These are phyloP conservation scores for Scedosporium aurantiacum DNA, from an alignment of 2,329 filamentous ascomycete species.

Conservation along the genomic window DNA sequence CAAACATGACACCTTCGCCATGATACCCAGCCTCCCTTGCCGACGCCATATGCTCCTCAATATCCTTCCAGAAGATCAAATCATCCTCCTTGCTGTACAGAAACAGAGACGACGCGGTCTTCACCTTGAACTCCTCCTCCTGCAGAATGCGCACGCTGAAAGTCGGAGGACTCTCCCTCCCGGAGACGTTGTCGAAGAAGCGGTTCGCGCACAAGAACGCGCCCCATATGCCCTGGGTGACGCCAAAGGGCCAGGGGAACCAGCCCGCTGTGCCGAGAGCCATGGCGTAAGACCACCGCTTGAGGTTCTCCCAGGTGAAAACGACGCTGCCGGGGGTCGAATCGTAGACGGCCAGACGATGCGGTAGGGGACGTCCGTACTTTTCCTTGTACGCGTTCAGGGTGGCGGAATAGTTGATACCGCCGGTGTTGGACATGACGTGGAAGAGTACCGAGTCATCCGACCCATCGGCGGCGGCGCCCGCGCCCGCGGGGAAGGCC, in stretches of 20 bases:
- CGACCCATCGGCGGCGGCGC: slow-evolving; percentile 11
- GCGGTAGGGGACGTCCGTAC: slow-evolving; percentile 28
- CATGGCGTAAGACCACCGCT: slow-evolving; percentile 32
- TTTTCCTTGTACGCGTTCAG: slow-evolving; percentile 32
- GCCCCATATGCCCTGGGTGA: slow-evolving; percentile 35
- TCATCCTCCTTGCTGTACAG: slow-evolving; percentile 48
- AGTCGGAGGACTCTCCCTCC: slow-evolving; percentile 27
- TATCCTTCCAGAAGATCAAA: slow-evolving; percentile 43
- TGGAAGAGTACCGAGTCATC: slow-evolving; percentile 33
- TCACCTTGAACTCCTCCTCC: slow-evolving; percentile 23
- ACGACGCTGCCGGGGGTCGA: slow-evolving; percentile 40
- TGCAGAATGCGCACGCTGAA: slow-evolving; percentile 25
- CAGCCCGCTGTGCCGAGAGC: slow-evolving; percentile 32
- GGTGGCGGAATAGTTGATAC: slow-evolving; percentile 38
- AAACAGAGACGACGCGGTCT: slow-evolving; percentile 36
- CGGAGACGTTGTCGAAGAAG: slow-evolving; percentile 21
- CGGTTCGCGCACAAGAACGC: slow-evolving; percentile 26
- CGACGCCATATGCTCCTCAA: slow-evolving; percentile 40
- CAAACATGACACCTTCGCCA: slow-evolving; percentile 40
- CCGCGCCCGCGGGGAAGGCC: slow-evolving; percentile 16
- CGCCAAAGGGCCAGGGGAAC: slow-evolving; percentile 35
- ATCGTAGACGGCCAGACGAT: slow-evolving; percentile 37
- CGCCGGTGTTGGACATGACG: slow-evolving; percentile 48
- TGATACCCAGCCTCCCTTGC: slow-evolving; percentile 36
- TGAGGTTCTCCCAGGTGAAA: slow-evolving; percentile 29